Percentiles rank a stretch among this genome's conserved stretches.
These are phyloP conservation scores for Phaeotremella skinneri DNA, from an alignment of 768 basidiomycete species.

Conservation along the genomic window DNA sequence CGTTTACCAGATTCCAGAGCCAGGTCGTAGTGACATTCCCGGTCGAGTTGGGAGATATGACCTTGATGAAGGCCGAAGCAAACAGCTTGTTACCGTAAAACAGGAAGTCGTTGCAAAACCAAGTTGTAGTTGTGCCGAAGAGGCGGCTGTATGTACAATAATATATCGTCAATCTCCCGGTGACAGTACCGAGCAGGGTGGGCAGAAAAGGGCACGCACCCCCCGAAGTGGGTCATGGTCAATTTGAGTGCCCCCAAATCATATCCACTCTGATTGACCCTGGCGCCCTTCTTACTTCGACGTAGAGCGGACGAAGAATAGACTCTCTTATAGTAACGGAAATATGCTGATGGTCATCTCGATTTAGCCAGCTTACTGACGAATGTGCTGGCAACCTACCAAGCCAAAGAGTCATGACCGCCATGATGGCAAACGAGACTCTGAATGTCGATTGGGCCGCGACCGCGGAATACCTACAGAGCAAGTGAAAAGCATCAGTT, in stretches of 20 bases:
- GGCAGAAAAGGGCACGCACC: constrained; percentile 44
- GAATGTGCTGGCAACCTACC: constrained; percentile 8
- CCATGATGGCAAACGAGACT: constrained; percentile 54
- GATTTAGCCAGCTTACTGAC: background rate
- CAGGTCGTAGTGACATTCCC: constrained; percentile 51
- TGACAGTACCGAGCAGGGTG: constrained; percentile 6
- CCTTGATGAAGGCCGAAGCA: constrained; percentile 52
- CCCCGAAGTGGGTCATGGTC: constrained; percentile 50
- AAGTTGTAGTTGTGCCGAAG: constrained; percentile 45
- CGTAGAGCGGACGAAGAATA: constrained; percentile 47
- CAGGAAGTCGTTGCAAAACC: constrained; percentile 54
- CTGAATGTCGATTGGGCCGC: constrained; percentile 54
- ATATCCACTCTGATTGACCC: constrained; percentile 53
- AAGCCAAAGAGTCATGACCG: constrained; percentile 54
- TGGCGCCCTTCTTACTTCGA: constrained; percentile 48
- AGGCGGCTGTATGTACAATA: constrained; percentile 24
- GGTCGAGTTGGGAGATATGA: constrained; percentile 50
- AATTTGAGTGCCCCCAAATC: constrained; percentile 52
- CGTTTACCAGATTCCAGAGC: constrained; percentile 54
- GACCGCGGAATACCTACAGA: constrained; percentile 35
- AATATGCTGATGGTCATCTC: constrained; percentile 43
- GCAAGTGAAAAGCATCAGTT: background rate
- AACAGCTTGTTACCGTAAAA: constrained; percentile 55
- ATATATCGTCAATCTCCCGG: background rate
- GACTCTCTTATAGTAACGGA: constrained; percentile 53